phyloP scores from a whole-genome alignment of 2,329 filamentous ascomycete species.

The Clonostachys rosea region DNA sequence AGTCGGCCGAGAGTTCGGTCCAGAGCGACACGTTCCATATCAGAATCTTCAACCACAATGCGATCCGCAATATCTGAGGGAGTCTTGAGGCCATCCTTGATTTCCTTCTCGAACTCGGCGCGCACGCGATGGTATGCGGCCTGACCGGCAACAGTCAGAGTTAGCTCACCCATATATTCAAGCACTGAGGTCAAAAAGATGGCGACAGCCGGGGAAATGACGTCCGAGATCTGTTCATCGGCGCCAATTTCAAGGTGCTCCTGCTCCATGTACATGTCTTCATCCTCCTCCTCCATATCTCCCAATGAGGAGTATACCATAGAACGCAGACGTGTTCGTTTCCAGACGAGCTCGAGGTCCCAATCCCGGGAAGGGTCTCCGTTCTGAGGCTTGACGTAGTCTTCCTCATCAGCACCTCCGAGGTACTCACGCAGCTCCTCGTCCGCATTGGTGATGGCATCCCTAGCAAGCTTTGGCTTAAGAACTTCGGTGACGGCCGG shows the following conservation, averaged over 20 bases:
- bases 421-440: slow-evolving; percentile 86
- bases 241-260: slow-evolving; percentile 62
- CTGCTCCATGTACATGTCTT: slow-evolving; percentile 81
- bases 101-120: slow-evolving; percentile 52
- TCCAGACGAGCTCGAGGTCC: slow-evolving; percentile 93
- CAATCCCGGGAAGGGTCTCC: slow-evolving; percentile 55
- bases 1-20: slow-evolving; percentile 83
- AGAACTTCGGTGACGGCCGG: slow-evolving; percentile 83
- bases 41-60: slow-evolving; percentile 80
- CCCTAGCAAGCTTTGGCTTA: slow-evolving; percentile 82
- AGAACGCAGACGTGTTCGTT: slow-evolving; percentile 83
- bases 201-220: slow-evolving; percentile 84
- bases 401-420: slow-evolving; percentile 73
- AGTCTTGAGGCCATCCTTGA: slow-evolving; percentile 43
- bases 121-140: slow-evolving; percentile 70
- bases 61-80: slow-evolving; percentile 52
- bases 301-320: slow-evolving; percentile 98
- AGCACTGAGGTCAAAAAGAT: slow-evolving; percentile 95
- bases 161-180: slow-evolving; percentile 90
- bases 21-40: slow-evolving; percentile 89
- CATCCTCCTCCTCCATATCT: slow-evolving; percentile 96
- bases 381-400: slow-evolving; percentile 52
- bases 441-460: slow-evolving; percentile 77
- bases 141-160: slow-evolving; percentile 80
- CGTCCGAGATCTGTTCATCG: slow-evolving; percentile 56